These are phyloP conservation scores for Mycena epipterygia DNA, from an alignment of 768 basidiomycete genomes.

Conservation along the genomic window DNA sequence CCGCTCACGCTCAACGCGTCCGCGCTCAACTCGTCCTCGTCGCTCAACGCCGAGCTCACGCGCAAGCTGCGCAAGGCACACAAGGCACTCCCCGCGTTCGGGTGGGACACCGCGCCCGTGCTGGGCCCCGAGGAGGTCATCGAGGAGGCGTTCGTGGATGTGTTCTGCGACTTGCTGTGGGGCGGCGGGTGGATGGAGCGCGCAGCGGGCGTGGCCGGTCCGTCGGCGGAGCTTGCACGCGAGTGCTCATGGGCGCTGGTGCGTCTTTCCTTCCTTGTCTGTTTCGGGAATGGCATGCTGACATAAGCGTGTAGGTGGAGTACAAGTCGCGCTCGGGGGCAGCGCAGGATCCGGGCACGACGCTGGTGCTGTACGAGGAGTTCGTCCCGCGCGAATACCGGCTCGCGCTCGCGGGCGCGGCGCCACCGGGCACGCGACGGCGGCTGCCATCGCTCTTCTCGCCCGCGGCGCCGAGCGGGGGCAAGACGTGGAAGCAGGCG, in stretches of 20 bases:
- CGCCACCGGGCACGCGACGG: conserved; percentile 57
- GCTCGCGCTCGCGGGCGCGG: conserved; percentile 75
- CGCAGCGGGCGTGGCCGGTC: conserved; percentile 73
- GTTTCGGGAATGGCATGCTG: neutral
- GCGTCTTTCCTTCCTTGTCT: conserved; percentile 45
- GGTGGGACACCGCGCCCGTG: conserved; percentile 93
- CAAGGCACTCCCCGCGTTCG: conserved; percentile 85
- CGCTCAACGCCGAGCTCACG: conserved; percentile 77
- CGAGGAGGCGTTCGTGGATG: conserved; percentile 92
- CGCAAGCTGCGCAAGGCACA: conserved; percentile 89
- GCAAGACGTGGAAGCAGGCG: conserved; percentile 85
- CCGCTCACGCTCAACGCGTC: conserved; percentile 47
- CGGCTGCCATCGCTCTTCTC: conserved; percentile 81
- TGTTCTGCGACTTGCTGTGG: conserved; percentile 86
- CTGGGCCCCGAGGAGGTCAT: conserved; percentile 84
- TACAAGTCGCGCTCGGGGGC: conserved; percentile 80
- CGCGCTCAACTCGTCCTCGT: conserved; percentile 67
- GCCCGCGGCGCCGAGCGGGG: conserved; percentile 48
- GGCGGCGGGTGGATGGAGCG: conserved; percentile 89
- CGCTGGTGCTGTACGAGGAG: conserved; percentile 92
- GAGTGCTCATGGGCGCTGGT: conserved; percentile 96
- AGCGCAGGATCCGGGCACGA: conserved; percentile 81
- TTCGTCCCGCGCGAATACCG: conserved; percentile 92
- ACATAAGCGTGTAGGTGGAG: conserved; percentile 70
- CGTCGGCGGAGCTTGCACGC: conserved; percentile 59